Percentiles rank a stretch among this genome's conserved stretches.
Conservation (phyloP, 495 filamentous ascomycete species). For the Trichoderma gamsii region DNA sequence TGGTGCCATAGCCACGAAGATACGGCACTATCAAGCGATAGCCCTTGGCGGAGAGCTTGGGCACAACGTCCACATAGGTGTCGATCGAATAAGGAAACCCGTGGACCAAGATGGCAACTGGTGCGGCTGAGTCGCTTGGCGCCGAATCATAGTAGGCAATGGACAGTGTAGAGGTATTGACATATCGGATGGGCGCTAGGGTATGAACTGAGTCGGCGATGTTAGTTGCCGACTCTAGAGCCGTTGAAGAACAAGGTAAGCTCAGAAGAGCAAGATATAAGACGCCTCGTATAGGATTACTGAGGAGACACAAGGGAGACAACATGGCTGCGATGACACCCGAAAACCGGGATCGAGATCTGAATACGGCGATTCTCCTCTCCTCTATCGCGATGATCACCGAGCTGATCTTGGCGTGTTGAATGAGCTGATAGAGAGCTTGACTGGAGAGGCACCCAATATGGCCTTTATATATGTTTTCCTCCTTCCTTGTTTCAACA, state of each 20-base stretch:
- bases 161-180: conserved; percentile 17
- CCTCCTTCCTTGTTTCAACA: too few species aligned
- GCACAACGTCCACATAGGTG: conserved; percentile 24
- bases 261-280: background rate
- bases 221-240: background rate
- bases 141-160: conserved; percentile 20
- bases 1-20: conserved; percentile 24
- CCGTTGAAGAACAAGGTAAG: background rate
- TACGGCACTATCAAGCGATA: conserved; percentile 28
- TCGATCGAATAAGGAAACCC: conserved; percentile 26
- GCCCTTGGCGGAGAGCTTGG: conserved; percentile 20
- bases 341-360: background rate
- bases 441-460: background rate
- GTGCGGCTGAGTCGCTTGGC: background rate
- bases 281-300: background rate
- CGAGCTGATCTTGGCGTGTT: background rate
- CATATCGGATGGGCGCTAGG: conserved; percentile 12
- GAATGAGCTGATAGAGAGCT: background rate
- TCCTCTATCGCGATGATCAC: background rate
- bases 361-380: background rate
- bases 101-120: conserved; percentile 21
- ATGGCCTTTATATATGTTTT: background rate
- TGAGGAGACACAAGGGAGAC: background rate
- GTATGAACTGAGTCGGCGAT: background rate
- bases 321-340: background rate